A percentile compares a stretch with the other conserved stretches of the same genome.
Evolutionary conservation across 495 filamentous ascomycete species (phyloP).

Genomic region (Talaromyces proteolyticus): DNA sequence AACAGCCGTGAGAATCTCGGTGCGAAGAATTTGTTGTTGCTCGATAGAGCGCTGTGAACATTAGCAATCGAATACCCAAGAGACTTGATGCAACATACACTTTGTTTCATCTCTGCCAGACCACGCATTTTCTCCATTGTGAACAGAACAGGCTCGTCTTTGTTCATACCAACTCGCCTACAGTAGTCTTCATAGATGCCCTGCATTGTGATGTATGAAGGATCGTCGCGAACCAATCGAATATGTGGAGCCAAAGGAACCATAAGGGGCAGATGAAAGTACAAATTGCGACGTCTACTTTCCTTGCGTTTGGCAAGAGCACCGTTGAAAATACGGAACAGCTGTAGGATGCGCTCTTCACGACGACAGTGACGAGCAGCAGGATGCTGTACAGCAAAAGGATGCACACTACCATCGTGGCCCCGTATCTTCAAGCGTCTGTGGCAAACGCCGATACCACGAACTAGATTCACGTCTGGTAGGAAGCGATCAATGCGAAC

Average conservation of each 20-base stretch:
- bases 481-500: constrained; percentile 94
- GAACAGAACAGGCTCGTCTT: constrained; percentile 92
- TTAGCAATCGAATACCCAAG: constrained; percentile 7
- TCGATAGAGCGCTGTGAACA: constrained; percentile 53
- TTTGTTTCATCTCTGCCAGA: constrained; percentile 60
- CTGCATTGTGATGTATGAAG: constrained; percentile 90
- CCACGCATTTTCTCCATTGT: constrained; percentile 88
- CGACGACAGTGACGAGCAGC: constrained; percentile 85
- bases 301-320: constrained; percentile 87
- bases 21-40: constrained; percentile 58
- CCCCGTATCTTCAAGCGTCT: constrained; percentile 91
- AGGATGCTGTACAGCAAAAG: constrained; percentile 94
- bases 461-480: constrained; percentile 86
- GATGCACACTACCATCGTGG: constrained; percentile 92
- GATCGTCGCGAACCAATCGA: constrained; percentile 88
- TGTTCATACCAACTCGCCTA: constrained; percentile 73
- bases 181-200: constrained; percentile 95
- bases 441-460: constrained; percentile 82
- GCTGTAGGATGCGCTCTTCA: constrained; percentile 89
- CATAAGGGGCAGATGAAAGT: constrained; percentile 94
- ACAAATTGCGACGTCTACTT: constrained; percentile 84
- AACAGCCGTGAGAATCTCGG: constrained; percentile 87
- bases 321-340: constrained; percentile 98
- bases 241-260: constrained; percentile 90
- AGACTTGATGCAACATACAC: constrained; percentile 39